Evolutionary conservation across 495 filamentous ascomycete species (phyloP).

Genomic region (Trichoderma parareesei): DNA sequence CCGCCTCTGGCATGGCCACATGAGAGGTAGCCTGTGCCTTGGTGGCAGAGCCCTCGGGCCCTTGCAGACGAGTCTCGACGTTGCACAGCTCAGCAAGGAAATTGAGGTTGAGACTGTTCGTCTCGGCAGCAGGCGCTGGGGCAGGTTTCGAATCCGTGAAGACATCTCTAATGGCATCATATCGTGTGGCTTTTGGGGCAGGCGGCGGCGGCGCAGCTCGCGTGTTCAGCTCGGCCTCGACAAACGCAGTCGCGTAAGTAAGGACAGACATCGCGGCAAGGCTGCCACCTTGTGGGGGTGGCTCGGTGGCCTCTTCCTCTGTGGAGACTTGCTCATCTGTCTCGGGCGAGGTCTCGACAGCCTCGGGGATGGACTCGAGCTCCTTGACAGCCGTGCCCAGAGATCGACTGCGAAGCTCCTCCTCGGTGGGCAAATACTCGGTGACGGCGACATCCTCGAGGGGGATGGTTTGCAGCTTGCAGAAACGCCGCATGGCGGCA

Average conservation of each 20-base stretch:
- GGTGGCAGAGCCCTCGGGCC: neutral
- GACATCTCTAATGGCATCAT: slow-evolving; percentile 41
- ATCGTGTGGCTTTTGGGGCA: slow-evolving; percentile 25
- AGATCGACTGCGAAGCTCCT: slow-evolving; percentile 16
- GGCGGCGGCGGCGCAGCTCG: neutral
- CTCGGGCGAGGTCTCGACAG: neutral
- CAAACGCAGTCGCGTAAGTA: slow-evolving; percentile 5
- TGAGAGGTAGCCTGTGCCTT: neutral
- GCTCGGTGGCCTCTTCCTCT: neutral
- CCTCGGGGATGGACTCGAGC: neutral
- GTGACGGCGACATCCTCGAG: slow-evolving; percentile 23
- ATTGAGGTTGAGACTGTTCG: slow-evolving; percentile 12
- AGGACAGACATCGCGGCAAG: slow-evolving; percentile 4
- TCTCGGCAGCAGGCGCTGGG: slow-evolving; percentile 14
- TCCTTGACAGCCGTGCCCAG: slow-evolving; percentile 8
- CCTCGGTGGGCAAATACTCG: slow-evolving; percentile 19
- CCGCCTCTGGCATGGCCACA: neutral
- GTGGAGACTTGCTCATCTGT: neutral
- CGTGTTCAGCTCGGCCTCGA: neutral
- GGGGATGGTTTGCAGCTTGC: slow-evolving; percentile 26
- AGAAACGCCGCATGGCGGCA: slow-evolving; percentile 19
- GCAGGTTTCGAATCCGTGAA: slow-evolving; percentile 29
- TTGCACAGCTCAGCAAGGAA: slow-evolving; percentile 10
- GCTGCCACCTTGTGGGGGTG: neutral
- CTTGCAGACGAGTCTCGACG: neutral